A percentile compares a stretch with the other conserved stretches of the same genome.
phyloP scores from a whole-genome alignment of 2,329 filamentous ascomycete species.

The Aureobasidium sp. region DNA sequence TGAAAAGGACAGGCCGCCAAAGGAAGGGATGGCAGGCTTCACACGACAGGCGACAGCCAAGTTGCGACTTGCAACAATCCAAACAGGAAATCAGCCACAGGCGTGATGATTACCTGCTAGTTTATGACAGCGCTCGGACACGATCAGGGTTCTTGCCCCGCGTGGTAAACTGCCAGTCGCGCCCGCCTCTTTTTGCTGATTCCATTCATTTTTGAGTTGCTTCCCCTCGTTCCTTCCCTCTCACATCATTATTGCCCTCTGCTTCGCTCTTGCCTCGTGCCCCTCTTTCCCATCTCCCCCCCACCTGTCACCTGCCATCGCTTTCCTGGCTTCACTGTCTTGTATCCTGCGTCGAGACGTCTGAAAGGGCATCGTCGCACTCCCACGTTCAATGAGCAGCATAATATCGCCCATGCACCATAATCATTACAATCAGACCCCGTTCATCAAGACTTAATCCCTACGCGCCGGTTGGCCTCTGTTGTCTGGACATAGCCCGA shows the following conservation, averaged over 20 bases:
- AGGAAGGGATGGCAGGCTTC: background rate
- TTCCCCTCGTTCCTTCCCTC: constrained; percentile 25
- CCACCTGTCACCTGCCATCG: background rate
- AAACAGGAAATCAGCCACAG: constrained; percentile 14
- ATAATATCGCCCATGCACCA: constrained; percentile 20
- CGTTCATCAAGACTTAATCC: constrained; percentile 32
- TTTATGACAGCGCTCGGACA: constrained; percentile 11
- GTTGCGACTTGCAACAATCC: constrained; percentile 15
- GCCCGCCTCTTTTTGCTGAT: constrained; percentile 1
- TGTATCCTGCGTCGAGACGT: constrained; percentile 11
- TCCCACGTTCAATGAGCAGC: constrained; percentile 20
- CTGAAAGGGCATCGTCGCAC: constrained; percentile 15
- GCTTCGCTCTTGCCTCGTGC: constrained; percentile 2
- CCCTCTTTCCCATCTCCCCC: constrained; percentile 18
- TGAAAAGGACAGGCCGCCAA: background rate
- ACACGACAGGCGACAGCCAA: background rate
- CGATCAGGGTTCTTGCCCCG: constrained; percentile 5
- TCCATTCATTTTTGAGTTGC: constrained; percentile 9
- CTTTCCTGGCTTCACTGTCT: background rate
- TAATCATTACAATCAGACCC: constrained; percentile 23
- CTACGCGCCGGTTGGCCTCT: constrained; percentile 31
- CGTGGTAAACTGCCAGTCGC: background rate
- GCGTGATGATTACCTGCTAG: constrained; percentile 3
- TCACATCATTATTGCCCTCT: constrained; percentile 18
- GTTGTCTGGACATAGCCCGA: constrained; percentile 14